phyloP scores from a whole-genome alignment of 768 basidiomycete genomes.

The Psilocybe azurescens region DNA sequence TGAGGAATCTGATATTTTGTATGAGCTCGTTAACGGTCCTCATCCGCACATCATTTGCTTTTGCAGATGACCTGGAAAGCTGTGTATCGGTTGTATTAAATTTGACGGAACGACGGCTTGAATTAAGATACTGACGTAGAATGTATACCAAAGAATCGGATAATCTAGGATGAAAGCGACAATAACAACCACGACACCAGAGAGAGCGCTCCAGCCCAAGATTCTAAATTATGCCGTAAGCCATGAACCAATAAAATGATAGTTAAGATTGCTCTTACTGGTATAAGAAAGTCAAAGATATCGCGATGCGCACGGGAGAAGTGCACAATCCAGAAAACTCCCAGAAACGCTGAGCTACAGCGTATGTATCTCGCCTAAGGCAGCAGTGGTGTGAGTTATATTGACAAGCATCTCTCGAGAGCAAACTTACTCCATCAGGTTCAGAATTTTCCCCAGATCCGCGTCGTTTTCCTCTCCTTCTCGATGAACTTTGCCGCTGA shows the following conservation, averaged over 20 bases:
- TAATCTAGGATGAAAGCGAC: conserved; percentile 69
- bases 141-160: conserved; percentile 68
- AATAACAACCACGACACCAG: conserved; percentile 69
- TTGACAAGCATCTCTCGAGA: not conserved
- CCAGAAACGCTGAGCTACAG: conserved; percentile 76
- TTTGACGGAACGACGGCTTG: not conserved
- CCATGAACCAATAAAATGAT: conserved; percentile 2
- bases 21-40: conserved; percentile 76
- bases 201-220: conserved; percentile 79
- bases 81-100: conserved; percentile 26
- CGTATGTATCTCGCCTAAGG: conserved; percentile 69
- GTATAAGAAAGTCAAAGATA: conserved; percentile 76
- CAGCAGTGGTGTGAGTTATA: not conserved
- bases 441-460: conserved; percentile 74
- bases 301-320: conserved; percentile 65
- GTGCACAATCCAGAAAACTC: conserved; percentile 69
- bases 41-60: conserved; percentile 73
- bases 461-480: conserved; percentile 48
- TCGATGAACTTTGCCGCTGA: conserved; percentile 50
- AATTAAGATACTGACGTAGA: conserved; percentile 49
- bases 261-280: conserved; percentile 42
- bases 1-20: conserved; percentile 74
- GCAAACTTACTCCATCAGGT: conserved; percentile 72
- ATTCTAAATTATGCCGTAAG: conserved; percentile 43
- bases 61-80: conserved; percentile 63